These are phyloP conservation scores for Porcisia hertigi DNA, from an alignment of 208 protist species.

Conservation along the genomic window DNA sequence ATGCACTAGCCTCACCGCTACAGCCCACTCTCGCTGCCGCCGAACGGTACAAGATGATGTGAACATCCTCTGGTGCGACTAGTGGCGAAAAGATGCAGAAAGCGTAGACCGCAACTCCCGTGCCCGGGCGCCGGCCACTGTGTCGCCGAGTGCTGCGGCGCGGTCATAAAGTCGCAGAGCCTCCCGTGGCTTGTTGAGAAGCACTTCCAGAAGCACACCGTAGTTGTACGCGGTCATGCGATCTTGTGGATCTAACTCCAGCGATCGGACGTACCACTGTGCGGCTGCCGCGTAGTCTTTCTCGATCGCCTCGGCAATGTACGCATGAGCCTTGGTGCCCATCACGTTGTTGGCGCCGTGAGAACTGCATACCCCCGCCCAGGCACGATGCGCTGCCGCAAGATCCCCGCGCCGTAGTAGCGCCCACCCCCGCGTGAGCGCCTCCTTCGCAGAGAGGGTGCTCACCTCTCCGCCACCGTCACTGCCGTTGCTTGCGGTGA, in stretches of 20 bases:
- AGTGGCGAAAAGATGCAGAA: not conserved
- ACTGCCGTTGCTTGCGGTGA: not conserved
- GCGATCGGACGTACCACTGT: slow-evolving; percentile 54
- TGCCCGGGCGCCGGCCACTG: slow-evolving; percentile 49
- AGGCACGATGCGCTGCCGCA: slow-evolving; percentile 49
- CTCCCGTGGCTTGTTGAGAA: slow-evolving; percentile 49
- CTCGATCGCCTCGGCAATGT: slow-evolving; percentile 70
- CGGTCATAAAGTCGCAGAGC: slow-evolving; percentile 57
- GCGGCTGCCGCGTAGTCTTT: slow-evolving; percentile 64
- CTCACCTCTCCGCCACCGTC: slow-evolving; percentile 10
- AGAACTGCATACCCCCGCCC: slow-evolving; percentile 39
- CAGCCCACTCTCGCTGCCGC: not conserved
- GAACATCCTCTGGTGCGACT: not conserved
- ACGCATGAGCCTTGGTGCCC: slow-evolving; percentile 65
- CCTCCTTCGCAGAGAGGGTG: slow-evolving; percentile 27
- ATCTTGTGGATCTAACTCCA: slow-evolving; percentile 69
- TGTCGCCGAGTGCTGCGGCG: slow-evolving; percentile 56
- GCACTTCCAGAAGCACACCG: slow-evolving; percentile 72
- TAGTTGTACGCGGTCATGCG: slow-evolving; percentile 85
- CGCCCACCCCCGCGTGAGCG: slow-evolving; percentile 61
- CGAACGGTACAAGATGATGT: not conserved
- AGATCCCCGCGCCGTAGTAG: slow-evolving; percentile 56
- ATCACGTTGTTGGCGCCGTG: slow-evolving; percentile 41
- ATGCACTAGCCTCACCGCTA: not conserved
- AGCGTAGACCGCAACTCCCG: slow-evolving; percentile 41